Conservation (phyloP, 345 rosid genomes). For the Alliaria petiolata region DNA sequence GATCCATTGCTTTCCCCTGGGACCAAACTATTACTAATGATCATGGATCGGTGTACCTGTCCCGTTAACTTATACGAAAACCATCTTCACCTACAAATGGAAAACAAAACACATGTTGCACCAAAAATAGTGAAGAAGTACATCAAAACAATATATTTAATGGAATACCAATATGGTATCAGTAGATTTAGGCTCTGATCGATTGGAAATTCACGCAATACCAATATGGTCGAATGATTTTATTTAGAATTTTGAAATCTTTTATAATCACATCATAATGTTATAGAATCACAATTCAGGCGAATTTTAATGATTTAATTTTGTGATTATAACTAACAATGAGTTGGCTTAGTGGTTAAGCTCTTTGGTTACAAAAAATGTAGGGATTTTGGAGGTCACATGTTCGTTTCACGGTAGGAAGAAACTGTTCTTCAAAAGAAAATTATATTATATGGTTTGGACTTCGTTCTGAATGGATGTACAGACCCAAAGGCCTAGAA, state of each 20-base stretch:
- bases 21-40: constrained; percentile 17
- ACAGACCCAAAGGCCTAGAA: too few species aligned
- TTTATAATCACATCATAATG: background rate
- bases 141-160: background rate
- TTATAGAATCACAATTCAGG: background rate
- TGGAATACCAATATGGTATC: background rate
- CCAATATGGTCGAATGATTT: background rate
- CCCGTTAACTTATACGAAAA: constrained; percentile 30
- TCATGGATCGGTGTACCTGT: constrained; percentile 16
- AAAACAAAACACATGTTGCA: constrained; percentile 24
- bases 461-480: too few species aligned
- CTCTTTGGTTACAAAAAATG: too few species aligned
- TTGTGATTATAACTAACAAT: too few species aligned
- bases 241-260: background rate
- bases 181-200: background rate
- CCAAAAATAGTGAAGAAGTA: constrained; percentile 13
- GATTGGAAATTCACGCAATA: background rate
- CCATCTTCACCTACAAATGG: constrained; percentile 5
- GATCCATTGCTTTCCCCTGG: constrained; percentile 13
- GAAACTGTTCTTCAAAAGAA: too few species aligned
- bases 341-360: too few species aligned
- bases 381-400: too few species aligned
- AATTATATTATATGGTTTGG: too few species aligned
- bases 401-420: too few species aligned
- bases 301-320: too few species aligned